phyloP scores from a whole-genome alignment of 2,329 filamentous ascomycete genomes.

The Uncinocarpus reesii region DNA sequence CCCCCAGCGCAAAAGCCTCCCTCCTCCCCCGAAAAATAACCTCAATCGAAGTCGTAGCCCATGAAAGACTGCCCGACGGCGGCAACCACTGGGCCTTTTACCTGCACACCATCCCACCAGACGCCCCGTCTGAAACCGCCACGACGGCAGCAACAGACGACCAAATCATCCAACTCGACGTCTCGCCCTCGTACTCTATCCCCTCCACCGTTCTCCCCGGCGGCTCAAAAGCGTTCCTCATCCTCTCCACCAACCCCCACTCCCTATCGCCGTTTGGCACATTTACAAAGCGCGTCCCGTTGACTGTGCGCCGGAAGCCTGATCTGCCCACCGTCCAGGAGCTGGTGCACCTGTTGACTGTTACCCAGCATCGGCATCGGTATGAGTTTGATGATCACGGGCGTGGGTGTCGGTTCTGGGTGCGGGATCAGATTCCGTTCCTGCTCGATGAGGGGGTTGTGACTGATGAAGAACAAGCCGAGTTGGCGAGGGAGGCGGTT shows the following conservation, averaged over 20 bases:
- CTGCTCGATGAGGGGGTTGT: slow-evolving; percentile 5
- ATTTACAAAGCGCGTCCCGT: not conserved
- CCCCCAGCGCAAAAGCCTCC: slow-evolving; percentile 5
- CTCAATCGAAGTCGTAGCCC: slow-evolving; percentile 10
- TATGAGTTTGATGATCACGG: slow-evolving; percentile 10
- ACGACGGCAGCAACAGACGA: not conserved
- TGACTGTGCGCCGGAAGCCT: slow-evolving; percentile 2
- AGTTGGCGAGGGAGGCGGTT: slow-evolving; percentile 1
- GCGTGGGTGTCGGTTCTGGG: slow-evolving; percentile 8
- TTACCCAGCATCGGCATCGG: slow-evolving; percentile 3
- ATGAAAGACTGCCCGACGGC: slow-evolving; percentile 7
- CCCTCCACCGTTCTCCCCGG: slow-evolving; percentile 6
- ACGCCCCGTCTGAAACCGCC: not conserved
- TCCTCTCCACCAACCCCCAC: slow-evolving; percentile 3
- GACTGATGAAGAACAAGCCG: slow-evolving; percentile 4
- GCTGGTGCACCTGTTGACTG: slow-evolving; percentile 5
- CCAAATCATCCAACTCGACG: slow-evolving; percentile 12
- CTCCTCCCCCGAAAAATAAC: slow-evolving; percentile 5
- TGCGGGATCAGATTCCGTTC: slow-evolving; percentile 11
- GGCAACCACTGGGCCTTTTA: slow-evolving; percentile 13
- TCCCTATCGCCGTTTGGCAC: not conserved
- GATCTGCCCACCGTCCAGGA: slow-evolving; percentile 2
- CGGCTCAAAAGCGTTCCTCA: slow-evolving; percentile 11
- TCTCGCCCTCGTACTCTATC: slow-evolving; percentile 8
- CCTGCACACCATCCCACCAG: slow-evolving; percentile 8